Percentiles rank a stretch among this genome's conserved stretches.
Conservation (phyloP, 306 rosid genomes). For the Cucurbita moschata region DNA sequence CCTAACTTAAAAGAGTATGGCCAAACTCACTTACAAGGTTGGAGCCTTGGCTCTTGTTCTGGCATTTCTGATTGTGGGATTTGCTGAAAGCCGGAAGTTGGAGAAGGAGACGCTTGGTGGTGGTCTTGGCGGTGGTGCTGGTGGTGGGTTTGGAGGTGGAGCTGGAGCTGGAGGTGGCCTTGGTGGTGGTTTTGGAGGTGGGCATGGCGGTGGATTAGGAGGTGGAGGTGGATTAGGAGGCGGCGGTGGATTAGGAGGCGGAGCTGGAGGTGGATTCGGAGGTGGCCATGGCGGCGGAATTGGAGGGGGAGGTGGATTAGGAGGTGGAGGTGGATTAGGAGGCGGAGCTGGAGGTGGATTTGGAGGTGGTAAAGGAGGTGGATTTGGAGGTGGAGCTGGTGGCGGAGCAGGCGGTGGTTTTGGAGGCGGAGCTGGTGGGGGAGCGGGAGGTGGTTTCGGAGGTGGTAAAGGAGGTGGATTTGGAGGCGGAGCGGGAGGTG, state of each 20-base stretch:
- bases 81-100: slow-evolving; percentile 31
- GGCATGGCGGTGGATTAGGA: slow-evolving; percentile 3
- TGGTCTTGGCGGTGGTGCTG: not conserved
- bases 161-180: not conserved
- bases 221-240: not conserved
- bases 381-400: not conserved
- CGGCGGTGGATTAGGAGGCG: not conserved
- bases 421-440: slow-evolving; percentile 1
- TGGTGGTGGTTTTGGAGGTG: not conserved
- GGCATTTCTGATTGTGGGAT: slow-evolving; percentile 19
- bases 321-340: not conserved
- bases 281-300: not conserved
- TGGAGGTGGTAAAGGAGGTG: not conserved
- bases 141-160: not conserved
- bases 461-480: slow-evolving; percentile 1
- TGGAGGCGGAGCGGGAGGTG: not conserved
- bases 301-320: not conserved
- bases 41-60: slow-evolving; percentile 27
- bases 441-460: not conserved
- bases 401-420: not conserved
- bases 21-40: slow-evolving; percentile 16
- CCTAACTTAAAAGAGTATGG: slow-evolving; percentile 19
- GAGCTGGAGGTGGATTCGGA: not conserved
- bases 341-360: not conserved
- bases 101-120: slow-evolving; percentile 20